These are phyloP conservation scores for Aspergillus udagawae DNA, from an alignment of 2,329 filamentous ascomycete species.

Conservation along the genomic window DNA sequence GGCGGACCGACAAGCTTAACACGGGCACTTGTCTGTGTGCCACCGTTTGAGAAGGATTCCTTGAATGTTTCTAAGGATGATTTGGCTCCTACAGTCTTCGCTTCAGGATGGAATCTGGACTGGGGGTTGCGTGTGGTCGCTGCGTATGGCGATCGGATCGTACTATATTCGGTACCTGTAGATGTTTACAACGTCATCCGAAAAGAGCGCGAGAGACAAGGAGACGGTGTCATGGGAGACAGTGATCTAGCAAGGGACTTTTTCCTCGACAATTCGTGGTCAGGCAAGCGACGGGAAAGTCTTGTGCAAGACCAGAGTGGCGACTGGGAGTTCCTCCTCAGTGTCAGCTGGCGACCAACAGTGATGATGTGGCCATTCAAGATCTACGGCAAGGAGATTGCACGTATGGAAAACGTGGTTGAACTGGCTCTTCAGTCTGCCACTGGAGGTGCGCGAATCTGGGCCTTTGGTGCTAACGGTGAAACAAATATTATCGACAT, in stretches of 20 bases:
- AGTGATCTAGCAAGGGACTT: conserved; percentile 31
- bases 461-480: conserved; percentile 48
- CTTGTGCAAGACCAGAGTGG: conserved; percentile 32
- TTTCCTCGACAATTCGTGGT: conserved; percentile 27
- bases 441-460: conserved; percentile 45
- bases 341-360: conserved; percentile 32
- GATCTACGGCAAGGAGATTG: conserved; percentile 49
- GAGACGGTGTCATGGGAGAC: conserved; percentile 30
- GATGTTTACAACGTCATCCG: conserved; percentile 49
- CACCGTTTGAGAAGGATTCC: conserved; percentile 26
- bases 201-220: conserved; percentile 30
- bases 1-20: conserved; percentile 56
- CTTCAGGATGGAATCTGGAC: conserved; percentile 52
- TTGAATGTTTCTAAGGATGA: conserved; percentile 13
- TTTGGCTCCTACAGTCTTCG: conserved; percentile 50
- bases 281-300: conserved; percentile 25
- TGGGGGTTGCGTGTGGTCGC: conserved; percentile 58
- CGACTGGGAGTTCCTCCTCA: conserved; percentile 40
- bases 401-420: conserved; percentile 42
- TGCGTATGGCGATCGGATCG: conserved; percentile 49
- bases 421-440: conserved; percentile 48
- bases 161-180: conserved; percentile 59
- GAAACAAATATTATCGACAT: conserved; percentile 47
- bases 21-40: conserved; percentile 55
- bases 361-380: conserved; percentile 47